Percentiles rank a stretch among this genome's conserved stretches.
Conservation (phyloP, 345 rosid genomes). For the Eucalyptus tenuipes region DNA sequence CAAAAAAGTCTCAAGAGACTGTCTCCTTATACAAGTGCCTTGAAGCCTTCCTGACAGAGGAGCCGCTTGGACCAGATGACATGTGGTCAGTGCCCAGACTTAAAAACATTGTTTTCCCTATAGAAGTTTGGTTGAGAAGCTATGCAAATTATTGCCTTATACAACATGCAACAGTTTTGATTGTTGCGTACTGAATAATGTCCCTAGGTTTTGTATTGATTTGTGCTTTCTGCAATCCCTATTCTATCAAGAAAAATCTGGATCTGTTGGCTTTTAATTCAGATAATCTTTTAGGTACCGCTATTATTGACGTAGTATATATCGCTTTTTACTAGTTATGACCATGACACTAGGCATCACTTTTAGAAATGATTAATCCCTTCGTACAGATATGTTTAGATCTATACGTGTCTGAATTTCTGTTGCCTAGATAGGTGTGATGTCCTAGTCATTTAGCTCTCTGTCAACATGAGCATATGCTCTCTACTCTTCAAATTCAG, state of each 20-base stretch:
- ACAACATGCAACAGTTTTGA: not conserved
- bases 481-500: not conserved
- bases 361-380: not conserved
- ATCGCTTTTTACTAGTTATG: not conserved
- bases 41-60: slow-evolving; percentile 92
- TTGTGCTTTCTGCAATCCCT: not conserved
- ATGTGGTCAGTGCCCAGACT: slow-evolving; percentile 66
- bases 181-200: not conserved
- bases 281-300: not conserved
- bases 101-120: not conserved
- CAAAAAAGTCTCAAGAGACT: slow-evolving; percentile 79
- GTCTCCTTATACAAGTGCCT: slow-evolving; percentile 83
- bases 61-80: slow-evolving; percentile 99
- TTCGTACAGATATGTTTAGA: not conserved
- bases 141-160: not conserved
- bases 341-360: not conserved
- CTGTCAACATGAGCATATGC: not conserved
- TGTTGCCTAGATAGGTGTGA: not conserved
- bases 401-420: not conserved
- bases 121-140: not conserved
- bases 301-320: not conserved
- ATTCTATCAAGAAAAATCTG: not conserved
- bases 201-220: not conserved
- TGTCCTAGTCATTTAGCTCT: not conserved
- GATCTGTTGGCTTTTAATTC: not conserved